Evolutionary conservation across 1,284 basidiomycete genomes (phyloP), one percentile per base, ranked within the genome.

Genomic region (Moesziomyces globuligerus): DNA sequence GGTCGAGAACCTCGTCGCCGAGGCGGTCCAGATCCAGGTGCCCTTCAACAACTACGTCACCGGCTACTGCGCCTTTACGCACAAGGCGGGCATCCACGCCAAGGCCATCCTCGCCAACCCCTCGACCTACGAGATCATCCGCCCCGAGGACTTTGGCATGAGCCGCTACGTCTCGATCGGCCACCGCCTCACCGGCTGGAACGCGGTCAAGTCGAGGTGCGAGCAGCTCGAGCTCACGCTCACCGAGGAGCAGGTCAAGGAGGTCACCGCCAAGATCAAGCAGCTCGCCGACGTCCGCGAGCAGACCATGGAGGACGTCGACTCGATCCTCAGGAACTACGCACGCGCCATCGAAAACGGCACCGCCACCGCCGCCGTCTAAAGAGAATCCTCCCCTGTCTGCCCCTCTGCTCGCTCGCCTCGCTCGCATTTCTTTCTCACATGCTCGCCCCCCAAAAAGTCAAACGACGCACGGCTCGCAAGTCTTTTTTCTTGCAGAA

Each of bases 81-180:
- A 98, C 90, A 98, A 99, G 90, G 96, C 96, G 28, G 96, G 96
- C 84, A 99, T 99, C 76, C 96, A 99, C 85, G 96, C 96, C 86
- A 99, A 99, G 88, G 96, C 96, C 39, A 99, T 99, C 84, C 89
- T 99, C 56, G 98, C 98, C 86, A 98, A 99, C 88, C 96, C 96
- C 1, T 93, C 91, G 79, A 99, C 96, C 10, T 99, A 98, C 69
- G 77, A 80, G 62, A 81, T 81, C 53, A 72, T 83, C 62, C 77
- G 75, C 54, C 81, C 81, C 37, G 93, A 95, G 84, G 95, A 98
- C 86, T 98, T 98, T 82, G 95, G 95, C 77, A 88, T 99, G 83
- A 94, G 90, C 24, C 90, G 96, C 81, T 99, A 98, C 83, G 95
- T 98, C 74, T 95, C 94, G 40, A 98, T 99, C 80, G 96, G 95